A percentile compares a stretch with the other conserved stretches of the same genome.
Evolutionary conservation across 768 basidiomycete species (phyloP).

Genomic region (Mycena pura): DNA sequence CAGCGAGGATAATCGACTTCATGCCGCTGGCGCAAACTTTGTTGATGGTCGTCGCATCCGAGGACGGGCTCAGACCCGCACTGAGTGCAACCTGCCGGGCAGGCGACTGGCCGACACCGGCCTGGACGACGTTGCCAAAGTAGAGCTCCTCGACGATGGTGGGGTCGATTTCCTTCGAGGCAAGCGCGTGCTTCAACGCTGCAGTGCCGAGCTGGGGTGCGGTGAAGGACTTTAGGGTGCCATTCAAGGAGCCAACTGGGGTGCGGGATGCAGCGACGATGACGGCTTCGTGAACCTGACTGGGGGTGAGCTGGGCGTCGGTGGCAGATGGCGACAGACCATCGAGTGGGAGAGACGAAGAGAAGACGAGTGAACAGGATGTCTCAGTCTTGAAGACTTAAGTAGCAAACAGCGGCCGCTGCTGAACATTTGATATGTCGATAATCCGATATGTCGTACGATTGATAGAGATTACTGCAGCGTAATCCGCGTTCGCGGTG

Average conservation of each 20-base stretch:
- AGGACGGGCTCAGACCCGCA: constrained; percentile 81
- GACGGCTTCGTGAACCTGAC: constrained; percentile 77
- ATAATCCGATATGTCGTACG: constrained; percentile 18
- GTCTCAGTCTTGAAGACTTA: constrained; percentile 12
- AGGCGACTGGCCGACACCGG: constrained; percentile 97
- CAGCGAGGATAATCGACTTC: constrained; percentile 93
- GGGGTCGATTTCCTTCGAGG: constrained; percentile 80
- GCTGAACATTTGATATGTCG: constrained; percentile 19
- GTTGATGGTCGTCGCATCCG: constrained; percentile 99
- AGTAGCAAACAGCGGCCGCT: constrained; percentile 15
- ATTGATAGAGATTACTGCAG: background rate
- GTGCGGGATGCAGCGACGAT: constrained; percentile 95
- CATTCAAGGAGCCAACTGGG: constrained; percentile 92
- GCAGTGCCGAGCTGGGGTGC: constrained; percentile 90
- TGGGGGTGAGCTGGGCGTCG: constrained; percentile 1
- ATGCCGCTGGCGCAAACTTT: constrained; percentile 99
- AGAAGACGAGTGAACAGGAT: constrained; percentile 4
- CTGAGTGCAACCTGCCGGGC: constrained; percentile 95
- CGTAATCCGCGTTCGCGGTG: background rate
- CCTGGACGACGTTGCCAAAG: constrained; percentile 98
- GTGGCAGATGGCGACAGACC: constrained; percentile 27
- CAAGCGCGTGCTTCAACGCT: constrained; percentile 91
- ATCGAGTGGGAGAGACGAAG: constrained; percentile 45
- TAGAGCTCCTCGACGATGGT: constrained; percentile 92
- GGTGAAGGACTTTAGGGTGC: constrained; percentile 84